Base-by-base conservation (phyloP, 2,329 filamentous ascomycete species). In the Fusarium temperatum region DNA sequence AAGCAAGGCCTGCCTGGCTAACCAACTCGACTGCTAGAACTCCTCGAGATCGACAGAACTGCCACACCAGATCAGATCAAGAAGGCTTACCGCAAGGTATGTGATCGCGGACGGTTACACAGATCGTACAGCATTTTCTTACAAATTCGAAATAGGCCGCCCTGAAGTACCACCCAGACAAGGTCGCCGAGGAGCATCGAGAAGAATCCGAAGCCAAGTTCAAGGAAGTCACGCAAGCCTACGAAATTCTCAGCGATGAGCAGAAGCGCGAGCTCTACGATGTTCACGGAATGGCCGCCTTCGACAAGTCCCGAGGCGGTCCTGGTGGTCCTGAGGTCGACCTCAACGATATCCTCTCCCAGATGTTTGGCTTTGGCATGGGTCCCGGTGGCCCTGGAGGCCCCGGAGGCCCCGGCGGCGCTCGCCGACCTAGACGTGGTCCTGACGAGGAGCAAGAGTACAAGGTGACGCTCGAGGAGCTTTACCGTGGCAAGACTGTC, bases 401-500 rank as follows among this genome's bases (percentile, higher is more conserved):
- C 78, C 83, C 83, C 17, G 86, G 86, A 13, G 86, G 87, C 70
- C 82, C 83, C n/a, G 87, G 86, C 39, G 87, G 88, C 7, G 89
- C 90, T 17, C 86, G 86, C 74, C 87, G 88, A 75, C 91, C 91
- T 30, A 87, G 92, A 68, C 93, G 91, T 78, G 95, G 96, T 51
- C 90, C 89, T 60, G 92, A 95, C 76, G 96, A 98, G 82, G 92
- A 97, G 81, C 94, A 97, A 79, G 90, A 94, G 78, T 98, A 99
- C 84, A 92, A 95, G 81, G 94, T 98, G 66, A 93, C 91, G 5
- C 85, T 99, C 68, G 96, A 98, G 82, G 96, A 99, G 83, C 88
- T 99, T 38, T 99, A 98, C 89, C 98, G 97, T 85, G 96, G 96
- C 79, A 98, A 98, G 88, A 98, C 96, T 2, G 96, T 97, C 80